Evolutionary conservation across 805 yeast species (phyloP), one percentile per base, ranked within the genome.

Genomic region (Yarrowia osloensis): DNA sequence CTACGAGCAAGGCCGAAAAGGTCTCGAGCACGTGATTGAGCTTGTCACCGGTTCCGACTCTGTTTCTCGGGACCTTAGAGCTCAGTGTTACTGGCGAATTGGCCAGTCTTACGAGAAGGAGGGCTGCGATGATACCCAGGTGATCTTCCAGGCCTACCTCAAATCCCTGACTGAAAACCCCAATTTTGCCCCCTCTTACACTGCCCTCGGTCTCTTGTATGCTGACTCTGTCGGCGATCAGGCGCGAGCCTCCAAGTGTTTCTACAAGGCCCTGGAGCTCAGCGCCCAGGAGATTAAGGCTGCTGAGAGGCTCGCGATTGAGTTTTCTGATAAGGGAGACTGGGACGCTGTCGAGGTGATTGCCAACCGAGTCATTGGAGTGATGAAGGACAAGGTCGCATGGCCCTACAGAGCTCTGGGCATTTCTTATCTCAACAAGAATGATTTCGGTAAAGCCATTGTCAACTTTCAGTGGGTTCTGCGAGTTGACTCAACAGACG

Each of bases 391-490:
- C 67, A 68, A 69, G 46, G 28, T 70, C 21, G 70, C 70, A 68
- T 95, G 99, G 99, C 97, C 98, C 0, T 91, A 87, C 74, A 79
- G 97, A 71, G 90, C 91, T 3, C 78, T 95, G 50, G 99, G 98
- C 0, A 86, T 92, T 71, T 84, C 90, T 1, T 81, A 88, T 4
- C 78, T 95, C 68, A 92, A 90, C 73, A 79, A 76, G 29, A 91
- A 87, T 71, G 87, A 88, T 70, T 90, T 86, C 70, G 86, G 85
- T 0, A 86, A 86, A 67, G 96, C 99, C 0, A 88, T 94, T 55
- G 94, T 90, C 76, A 87, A 90, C 85, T 92, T 91, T 74, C 99
- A 95, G 76, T 84, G 87, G 29, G 92, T 97, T 1, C 80, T 95
- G 59, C 82, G 98, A 69, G 79, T 89, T 70, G 80, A 86, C 49